Evolutionary conservation across 106 monocot genomes (phyloP), one percentile per base, ranked within the genome.

Genomic region (Narthecium ossifragum): DNA sequence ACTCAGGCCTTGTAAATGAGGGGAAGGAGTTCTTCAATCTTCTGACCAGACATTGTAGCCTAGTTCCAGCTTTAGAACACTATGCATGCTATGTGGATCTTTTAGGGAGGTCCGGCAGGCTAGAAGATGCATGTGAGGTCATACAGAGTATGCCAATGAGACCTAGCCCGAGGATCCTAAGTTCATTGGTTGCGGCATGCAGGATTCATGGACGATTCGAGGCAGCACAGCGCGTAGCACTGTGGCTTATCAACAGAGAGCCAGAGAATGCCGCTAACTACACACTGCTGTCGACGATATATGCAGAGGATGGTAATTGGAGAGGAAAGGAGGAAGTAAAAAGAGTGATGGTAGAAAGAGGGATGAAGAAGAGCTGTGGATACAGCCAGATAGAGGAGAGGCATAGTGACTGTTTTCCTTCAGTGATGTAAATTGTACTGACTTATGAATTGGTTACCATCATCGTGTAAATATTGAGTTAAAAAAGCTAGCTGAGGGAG

Each of bases 61-160:
- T 8, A 17, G 15, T 10, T 2, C 27, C 49, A 23, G 20, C 41
- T 26, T 26, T 36, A 40, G 70, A 75, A 23, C 80, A 75, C 9
- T 75, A 75, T 60, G 71, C 63, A 33, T 75, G 80, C 55, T 75
- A 62, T 53, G 51, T 75, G 10, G 80, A 80, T 67, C 50, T 80
- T 28, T 51, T 80, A 29, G 58, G 66, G 14, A 52, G 53, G 34
- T 29, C 55, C 0, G 80, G 75, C 14, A 56, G 25, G 70, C 17
- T 80, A 1, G 63, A 70, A 18, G 71, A 80, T 57, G 80, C 75
- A 2, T 63, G 49, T 31, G 51, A 75, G 18, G 71, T 71, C 48
- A 37, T 75, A 9, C 70, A 46, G 36, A 54, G 10, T 23, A 75
- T 62, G 71, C 57, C 34, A 8, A 37, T 75, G 51, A 63, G 29